Evolutionary conservation across 2,329 filamentous ascomycete genomes (phyloP).

Genomic region (Calonectria henricotiae): DNA sequence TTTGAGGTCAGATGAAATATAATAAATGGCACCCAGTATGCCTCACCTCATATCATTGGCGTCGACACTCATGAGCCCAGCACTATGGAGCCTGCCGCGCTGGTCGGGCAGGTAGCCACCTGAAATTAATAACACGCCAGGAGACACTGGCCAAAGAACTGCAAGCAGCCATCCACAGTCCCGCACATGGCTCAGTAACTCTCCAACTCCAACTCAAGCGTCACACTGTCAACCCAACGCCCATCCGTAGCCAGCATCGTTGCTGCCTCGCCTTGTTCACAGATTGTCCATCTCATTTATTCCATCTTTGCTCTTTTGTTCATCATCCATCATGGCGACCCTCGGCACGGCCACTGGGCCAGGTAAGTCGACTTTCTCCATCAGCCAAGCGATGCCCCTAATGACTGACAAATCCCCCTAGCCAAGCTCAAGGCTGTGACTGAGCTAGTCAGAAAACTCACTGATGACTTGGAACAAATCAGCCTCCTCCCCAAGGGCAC

Average conservation of each 20-base stretch:
- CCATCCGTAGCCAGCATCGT: conserved; percentile 20
- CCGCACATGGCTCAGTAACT: conserved; percentile 5
- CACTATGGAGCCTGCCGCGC: conserved; percentile 15
- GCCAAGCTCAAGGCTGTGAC: conserved; percentile 80
- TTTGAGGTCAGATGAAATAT: neutral
- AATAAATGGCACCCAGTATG: neutral
- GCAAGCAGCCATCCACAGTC: conserved; percentile 32
- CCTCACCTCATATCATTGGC: neutral
- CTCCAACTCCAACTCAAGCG: conserved; percentile 19
- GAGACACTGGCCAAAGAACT: conserved; percentile 8
- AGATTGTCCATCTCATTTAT: neutral
- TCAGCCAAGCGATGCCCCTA: neutral
- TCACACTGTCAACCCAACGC: conserved; percentile 15
- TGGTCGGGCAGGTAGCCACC: conserved; percentile 25
- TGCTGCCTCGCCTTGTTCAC: neutral
- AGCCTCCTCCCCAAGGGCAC: conserved; percentile 74
- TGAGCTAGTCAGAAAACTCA: conserved; percentile 74
- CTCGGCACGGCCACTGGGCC: conserved; percentile 60
- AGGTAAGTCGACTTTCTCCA: conserved; percentile 56
- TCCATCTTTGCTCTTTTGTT: neutral
- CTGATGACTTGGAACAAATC: conserved; percentile 74
- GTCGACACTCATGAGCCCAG: conserved; percentile 6
- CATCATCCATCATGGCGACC: conserved; percentile 47
- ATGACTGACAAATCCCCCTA: conserved; percentile 56
- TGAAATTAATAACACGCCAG: conserved; percentile 32